These are phyloP conservation scores for Pythium folliculosum DNA, from an alignment of 352 stramenopile species.

Conservation along the genomic window DNA sequence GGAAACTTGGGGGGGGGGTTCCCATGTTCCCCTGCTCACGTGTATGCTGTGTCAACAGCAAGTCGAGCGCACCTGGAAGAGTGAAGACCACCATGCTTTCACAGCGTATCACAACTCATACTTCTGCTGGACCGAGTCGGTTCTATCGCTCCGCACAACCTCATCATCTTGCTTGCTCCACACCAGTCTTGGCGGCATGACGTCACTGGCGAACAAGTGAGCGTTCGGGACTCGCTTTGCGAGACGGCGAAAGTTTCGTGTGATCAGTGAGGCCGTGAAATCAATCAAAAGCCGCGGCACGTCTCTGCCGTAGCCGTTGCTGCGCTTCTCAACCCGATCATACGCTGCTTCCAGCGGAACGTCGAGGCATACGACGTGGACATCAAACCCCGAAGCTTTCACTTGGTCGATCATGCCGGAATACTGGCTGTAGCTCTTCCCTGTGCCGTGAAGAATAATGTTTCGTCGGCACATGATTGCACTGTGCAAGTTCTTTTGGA, in stretches of 20 bases:
- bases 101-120: constrained; percentile 46
- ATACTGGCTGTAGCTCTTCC: constrained; percentile 75
- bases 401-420: constrained; percentile 64
- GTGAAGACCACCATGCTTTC: no score
- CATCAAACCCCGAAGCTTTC: constrained; percentile 64
- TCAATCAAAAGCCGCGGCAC: constrained; percentile 69
- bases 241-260: constrained; percentile 64
- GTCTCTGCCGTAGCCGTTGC: constrained; percentile 65
- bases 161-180: constrained; percentile 74
- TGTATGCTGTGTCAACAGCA: no score
- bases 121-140: constrained; percentile 66
- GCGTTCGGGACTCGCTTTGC: constrained; percentile 64
- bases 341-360: constrained; percentile 64
- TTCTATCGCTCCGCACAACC: constrained; percentile 44
- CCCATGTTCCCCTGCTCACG: no score
- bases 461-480: constrained; percentile 81
- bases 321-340: constrained; percentile 63
- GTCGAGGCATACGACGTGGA: constrained; percentile 79
- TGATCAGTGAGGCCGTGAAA: constrained; percentile 61
- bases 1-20: no score
- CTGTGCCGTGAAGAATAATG: constrained; percentile 78
- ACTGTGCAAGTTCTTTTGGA: constrained; percentile 78
- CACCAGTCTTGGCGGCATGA: constrained; percentile 60
- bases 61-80: no score
- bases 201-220: constrained; percentile 69